phyloP scores from a whole-genome alignment of 371 early-diverging fungal genomes.

The Mortierella sp. region DNA sequence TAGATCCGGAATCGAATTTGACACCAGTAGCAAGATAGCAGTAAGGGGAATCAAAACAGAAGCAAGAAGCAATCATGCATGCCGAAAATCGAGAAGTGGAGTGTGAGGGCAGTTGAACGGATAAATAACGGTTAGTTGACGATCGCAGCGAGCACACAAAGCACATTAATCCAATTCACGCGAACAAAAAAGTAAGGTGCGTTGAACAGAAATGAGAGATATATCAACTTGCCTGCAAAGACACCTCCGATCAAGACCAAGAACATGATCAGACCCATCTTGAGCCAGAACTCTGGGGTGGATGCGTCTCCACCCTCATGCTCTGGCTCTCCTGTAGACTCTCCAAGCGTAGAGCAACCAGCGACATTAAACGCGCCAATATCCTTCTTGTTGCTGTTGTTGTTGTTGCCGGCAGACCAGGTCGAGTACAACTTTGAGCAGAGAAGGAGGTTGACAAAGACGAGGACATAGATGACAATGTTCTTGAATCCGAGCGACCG shows the following conservation, averaged over 20 bases:
- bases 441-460: conserved; percentile 45
- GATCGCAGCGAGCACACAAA: neutral
- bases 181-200: neutral
- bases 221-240: conserved; percentile 41
- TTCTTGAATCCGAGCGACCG: conserved; percentile 40
- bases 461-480: conserved; percentile 45
- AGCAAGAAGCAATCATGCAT: neutral
- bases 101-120: neutral
- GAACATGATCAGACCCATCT: conserved; percentile 53
- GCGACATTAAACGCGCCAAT: neutral
- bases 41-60: neutral
- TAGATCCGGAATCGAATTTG: conserved; percentile 1
- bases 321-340: conserved; percentile 12
- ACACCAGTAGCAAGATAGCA: neutral
- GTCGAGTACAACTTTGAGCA: conserved; percentile 26
- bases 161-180: neutral
- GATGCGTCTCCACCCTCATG: conserved; percentile 32
- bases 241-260: conserved; percentile 51
- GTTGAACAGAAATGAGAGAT: neutral
- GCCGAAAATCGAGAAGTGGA: neutral
- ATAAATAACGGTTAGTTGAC: neutral
- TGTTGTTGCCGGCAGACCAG: conserved; percentile 12
- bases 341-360: neutral
- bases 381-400: neutral
- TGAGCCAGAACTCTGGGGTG: conserved; percentile 59